Percentiles rank a stretch among this genome's conserved stretches.
Evolutionary conservation across 1,139 yeast species (phyloP).

Genomic region (Tardiomyces digboiensis): DNA sequence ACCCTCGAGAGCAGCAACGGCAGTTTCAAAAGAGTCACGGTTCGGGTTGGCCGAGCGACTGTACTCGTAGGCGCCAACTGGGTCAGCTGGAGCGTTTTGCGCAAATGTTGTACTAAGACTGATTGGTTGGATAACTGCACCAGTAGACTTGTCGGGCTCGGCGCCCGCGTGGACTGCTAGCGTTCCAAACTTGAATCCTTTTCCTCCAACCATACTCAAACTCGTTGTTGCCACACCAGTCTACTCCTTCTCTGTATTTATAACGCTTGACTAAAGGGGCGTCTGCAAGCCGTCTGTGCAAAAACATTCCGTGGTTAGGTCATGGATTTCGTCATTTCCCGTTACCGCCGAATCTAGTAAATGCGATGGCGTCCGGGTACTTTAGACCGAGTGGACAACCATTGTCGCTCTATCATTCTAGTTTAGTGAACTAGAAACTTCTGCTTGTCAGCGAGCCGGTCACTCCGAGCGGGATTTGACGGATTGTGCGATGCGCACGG

Average conservation of each 20-base stretch:
- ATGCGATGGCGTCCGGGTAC: too few species aligned
- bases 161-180: constrained; percentile 83
- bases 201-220: constrained; percentile 11
- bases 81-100: constrained; percentile 66
- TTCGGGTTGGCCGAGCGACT: constrained; percentile 86
- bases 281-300: neutral
- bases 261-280: neutral
- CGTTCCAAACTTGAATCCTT: constrained; percentile 49
- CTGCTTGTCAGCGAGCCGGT: too few species aligned
- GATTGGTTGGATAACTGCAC: constrained; percentile 83
- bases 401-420: too few species aligned
- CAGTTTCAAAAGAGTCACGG: constrained; percentile 73
- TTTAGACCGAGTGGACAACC: too few species aligned
- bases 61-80: constrained; percentile 75
- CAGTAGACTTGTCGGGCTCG: constrained; percentile 62
- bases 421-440: too few species aligned
- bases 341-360: neutral
- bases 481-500: too few species aligned
- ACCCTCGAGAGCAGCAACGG: constrained; percentile 71
- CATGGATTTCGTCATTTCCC: neutral
- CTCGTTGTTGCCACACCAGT: too few species aligned
- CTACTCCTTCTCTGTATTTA: neutral
- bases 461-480: too few species aligned
- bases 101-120: constrained; percentile 83
- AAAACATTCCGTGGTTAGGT: neutral